These are phyloP conservation scores for Spergularia marina DNA, from an alignment of 148 eudicot species.

Conservation along the genomic window DNA sequence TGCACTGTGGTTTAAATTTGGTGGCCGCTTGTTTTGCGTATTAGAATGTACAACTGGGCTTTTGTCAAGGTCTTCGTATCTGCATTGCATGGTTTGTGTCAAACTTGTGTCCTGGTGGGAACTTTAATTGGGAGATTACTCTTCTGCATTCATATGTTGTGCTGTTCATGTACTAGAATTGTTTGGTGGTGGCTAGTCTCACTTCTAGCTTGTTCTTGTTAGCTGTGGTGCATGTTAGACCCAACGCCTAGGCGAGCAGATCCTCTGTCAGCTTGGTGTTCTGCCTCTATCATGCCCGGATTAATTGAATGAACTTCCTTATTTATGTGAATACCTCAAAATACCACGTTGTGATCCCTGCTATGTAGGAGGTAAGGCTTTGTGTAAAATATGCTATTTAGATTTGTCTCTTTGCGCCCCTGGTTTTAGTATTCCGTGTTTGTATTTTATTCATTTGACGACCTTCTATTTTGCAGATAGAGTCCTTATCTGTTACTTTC, in stretches of 20 bases:
- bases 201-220: constrained; percentile 30
- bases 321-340: constrained; percentile 19
- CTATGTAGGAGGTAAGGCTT: background rate
- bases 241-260: constrained; percentile 14
- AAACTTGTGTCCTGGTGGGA: background rate
- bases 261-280: constrained; percentile 21
- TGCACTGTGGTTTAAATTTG: background rate
- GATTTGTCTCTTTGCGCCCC: background rate
- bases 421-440: background rate
- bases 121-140: background rate
- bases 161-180: background rate
- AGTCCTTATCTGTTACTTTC: constrained; percentile 91
- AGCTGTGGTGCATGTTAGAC: constrained; percentile 23
- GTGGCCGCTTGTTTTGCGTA: background rate
- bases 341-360: constrained; percentile 12
- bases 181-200: constrained; percentile 16
- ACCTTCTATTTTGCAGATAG: constrained; percentile 62
- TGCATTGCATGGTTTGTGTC: background rate
- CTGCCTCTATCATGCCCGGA: constrained; percentile 25
- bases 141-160: background rate
- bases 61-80: background rate
- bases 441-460: background rate
- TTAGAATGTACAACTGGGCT: background rate
- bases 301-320: constrained; percentile 23
- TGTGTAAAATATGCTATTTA: background rate